Conservation (phyloP, 768 basidiomycete species). For the Suillus clintonianus region DNA sequence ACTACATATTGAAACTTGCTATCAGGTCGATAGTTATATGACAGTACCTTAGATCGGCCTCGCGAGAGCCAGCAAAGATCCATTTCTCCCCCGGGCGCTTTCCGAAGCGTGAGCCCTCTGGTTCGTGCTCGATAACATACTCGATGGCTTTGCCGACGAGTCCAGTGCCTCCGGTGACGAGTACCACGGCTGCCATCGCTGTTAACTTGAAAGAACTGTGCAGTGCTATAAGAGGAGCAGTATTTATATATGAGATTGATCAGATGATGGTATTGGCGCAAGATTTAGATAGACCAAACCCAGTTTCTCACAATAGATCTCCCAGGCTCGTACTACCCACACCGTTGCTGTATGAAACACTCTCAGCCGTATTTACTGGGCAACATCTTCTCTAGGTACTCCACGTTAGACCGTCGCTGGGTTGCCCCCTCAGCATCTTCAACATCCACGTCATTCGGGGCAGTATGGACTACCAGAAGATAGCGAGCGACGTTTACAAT, state of each 20-base stretch:
- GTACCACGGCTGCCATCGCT: constrained; percentile 49
- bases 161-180: constrained; percentile 85
- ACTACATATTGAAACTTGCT: neutral
- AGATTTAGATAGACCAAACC: neutral
- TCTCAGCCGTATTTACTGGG: constrained; percentile 5
- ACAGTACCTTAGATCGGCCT: constrained; percentile 80
- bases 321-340: constrained; percentile 5
- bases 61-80: constrained; percentile 79
- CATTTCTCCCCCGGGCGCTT: constrained; percentile 76
- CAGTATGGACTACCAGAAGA: constrained; percentile 50
- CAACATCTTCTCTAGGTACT: constrained; percentile 9
- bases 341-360: constrained; percentile 12
- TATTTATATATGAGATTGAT: constrained; percentile 5
- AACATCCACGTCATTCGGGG: constrained; percentile 7
- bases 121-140: constrained; percentile 76
- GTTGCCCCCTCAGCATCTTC: neutral
- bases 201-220: neutral
- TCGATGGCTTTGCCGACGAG: constrained; percentile 87
- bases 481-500: constrained; percentile 61
- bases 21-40: neutral
- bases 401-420: constrained; percentile 4
- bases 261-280: neutral
- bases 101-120: constrained; percentile 77
- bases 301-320: constrained; percentile 18
- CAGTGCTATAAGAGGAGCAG: neutral